A percentile compares a stretch with the other conserved stretches of the same genome.
Conservation (phyloP, 2,329 filamentous ascomycete genomes). For the Trichoderma afroharzianum region DNA sequence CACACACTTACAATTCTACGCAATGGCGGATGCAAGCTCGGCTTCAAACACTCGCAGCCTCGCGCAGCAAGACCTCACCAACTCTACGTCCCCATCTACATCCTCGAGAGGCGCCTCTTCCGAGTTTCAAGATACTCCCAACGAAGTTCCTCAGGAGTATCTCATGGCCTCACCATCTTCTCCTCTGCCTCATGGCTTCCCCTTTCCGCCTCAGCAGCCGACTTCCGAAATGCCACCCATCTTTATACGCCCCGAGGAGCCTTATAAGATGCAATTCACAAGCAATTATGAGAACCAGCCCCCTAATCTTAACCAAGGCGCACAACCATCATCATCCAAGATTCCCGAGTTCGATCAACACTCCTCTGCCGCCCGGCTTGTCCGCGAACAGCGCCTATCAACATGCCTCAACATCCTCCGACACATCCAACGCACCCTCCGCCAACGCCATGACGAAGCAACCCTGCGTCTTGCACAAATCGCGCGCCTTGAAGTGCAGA, state of each 20-base stretch:
- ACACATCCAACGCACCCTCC: neutral
- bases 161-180: neutral
- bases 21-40: neutral
- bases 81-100: neutral
- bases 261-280: neutral
- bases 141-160: neutral
- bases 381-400: neutral
- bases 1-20: neutral
- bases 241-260: neutral
- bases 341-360: neutral
- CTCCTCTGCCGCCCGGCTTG: neutral
- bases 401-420: slow-evolving; percentile 8
- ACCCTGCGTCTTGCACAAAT: neutral
- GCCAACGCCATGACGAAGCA: neutral
- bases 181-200: neutral
- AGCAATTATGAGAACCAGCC: neutral
- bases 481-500: neutral
- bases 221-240: neutral
- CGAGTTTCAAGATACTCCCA: neutral
- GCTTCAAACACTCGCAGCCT: neutral
- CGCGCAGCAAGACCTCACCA: neutral
- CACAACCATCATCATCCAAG: neutral
- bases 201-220: neutral
- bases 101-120: neutral
- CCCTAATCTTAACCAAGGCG: neutral